phyloP scores from a whole-genome alignment of 306 rosid genomes.

The Purshia tridentata region DNA sequence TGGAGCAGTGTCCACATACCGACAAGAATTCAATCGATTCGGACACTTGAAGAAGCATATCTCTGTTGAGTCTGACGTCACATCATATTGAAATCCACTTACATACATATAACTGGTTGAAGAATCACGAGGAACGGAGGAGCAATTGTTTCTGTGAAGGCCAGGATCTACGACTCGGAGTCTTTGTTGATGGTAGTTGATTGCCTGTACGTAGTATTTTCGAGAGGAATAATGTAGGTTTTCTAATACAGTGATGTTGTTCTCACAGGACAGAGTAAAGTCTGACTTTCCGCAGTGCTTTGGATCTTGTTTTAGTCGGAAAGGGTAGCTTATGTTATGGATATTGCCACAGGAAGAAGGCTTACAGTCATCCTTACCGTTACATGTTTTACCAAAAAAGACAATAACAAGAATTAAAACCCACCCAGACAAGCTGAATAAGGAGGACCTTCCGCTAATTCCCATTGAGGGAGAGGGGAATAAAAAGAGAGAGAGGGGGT shows the following conservation, averaged over 20 bases:
- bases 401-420: not conserved
- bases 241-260: slow-evolving; percentile 7
- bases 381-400: not conserved
- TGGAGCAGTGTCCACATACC: too few relatives aligned
- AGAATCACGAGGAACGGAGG: not conserved
- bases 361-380: not conserved
- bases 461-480: not conserved
- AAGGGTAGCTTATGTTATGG: slow-evolving; percentile 31
- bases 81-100: too few relatives aligned
- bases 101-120: too few relatives aligned
- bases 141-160: not conserved
- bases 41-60: slow-evolving; percentile 1
- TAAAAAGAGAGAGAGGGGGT: not conserved
- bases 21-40: slow-evolving; percentile 1
- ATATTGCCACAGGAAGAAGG: slow-evolving; percentile 16
- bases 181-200: slow-evolving; percentile 20
- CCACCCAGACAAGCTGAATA: not conserved
- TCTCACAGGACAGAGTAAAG: slow-evolving; percentile 27
- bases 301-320: slow-evolving; percentile 28
- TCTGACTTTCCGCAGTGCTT: not conserved
- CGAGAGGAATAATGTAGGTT: not conserved
- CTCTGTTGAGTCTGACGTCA: too few relatives aligned
- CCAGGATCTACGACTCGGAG: not conserved
- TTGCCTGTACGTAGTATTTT: slow-evolving; percentile 23
- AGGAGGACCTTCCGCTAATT: not conserved